Evolutionary conservation across 2,329 filamentous ascomycete genomes (phyloP).

Genomic region (Exophiala oligosperma): DNA sequence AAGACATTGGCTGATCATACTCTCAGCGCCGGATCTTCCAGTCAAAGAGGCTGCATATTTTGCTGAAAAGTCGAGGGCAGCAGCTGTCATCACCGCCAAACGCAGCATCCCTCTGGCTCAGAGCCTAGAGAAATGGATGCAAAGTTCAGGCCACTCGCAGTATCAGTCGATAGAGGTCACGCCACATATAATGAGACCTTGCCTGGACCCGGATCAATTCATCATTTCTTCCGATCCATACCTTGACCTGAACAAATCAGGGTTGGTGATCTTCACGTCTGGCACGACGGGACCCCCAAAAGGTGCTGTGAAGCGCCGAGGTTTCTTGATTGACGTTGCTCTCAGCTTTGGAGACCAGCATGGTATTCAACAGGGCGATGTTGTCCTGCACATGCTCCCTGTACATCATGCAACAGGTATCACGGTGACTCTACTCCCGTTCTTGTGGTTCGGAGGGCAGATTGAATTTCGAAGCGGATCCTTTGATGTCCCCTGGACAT

Average conservation of each 20-base stretch:
- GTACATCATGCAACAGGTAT: conserved; percentile 32
- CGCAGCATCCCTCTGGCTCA: conserved; percentile 6
- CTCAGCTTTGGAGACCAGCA: conserved; percentile 28
- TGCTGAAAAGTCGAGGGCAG: conserved; percentile 18
- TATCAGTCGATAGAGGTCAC: conserved; percentile 27
- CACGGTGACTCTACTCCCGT: conserved; percentile 34
- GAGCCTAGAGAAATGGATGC: conserved; percentile 11
- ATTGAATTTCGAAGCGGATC: conserved; percentile 43
- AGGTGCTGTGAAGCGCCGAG: conserved; percentile 50
- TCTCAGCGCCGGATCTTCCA: conserved; percentile 23
- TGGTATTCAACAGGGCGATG: conserved; percentile 30
- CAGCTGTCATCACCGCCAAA: conserved; percentile 13
- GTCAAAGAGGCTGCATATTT: conserved; percentile 34
- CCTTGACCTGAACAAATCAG: conserved; percentile 32
- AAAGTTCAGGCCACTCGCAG: conserved; percentile 9
- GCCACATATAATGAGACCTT: conserved; percentile 24
- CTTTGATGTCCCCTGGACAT: conserved; percentile 36
- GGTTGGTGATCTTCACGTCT: conserved; percentile 62
- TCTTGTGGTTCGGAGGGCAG: conserved; percentile 39
- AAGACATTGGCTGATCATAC: background rate
- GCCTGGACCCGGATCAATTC: conserved; percentile 22
- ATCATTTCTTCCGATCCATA: conserved; percentile 30
- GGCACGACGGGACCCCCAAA: conserved; percentile 59
- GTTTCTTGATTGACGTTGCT: conserved; percentile 22
- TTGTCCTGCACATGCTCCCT: conserved; percentile 38